Evolutionary conservation across 108 stramenopile genomes (phyloP).

Genomic region (Stephanodiscus minutulus): DNA sequence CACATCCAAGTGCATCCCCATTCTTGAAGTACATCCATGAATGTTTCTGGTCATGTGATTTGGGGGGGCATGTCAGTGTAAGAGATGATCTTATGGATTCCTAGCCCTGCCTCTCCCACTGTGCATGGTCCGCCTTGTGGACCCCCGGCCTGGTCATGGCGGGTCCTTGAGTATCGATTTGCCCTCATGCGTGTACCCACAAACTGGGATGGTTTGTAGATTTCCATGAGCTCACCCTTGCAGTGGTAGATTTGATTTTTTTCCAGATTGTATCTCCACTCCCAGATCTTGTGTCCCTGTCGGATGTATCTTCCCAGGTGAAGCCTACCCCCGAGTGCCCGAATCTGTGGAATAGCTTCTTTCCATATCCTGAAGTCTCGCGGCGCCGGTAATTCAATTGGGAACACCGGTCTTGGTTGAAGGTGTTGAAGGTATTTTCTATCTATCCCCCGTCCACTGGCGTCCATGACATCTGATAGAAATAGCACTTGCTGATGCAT

Average conservation of each 20-base stretch:
- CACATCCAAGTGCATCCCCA: constrained; percentile 8
- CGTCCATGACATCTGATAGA: constrained; percentile 7
- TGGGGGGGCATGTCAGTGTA: not conserved
- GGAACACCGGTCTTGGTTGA: not conserved
- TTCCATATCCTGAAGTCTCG: not conserved
- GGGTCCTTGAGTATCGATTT: too few relatives aligned
- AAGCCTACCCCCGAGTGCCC: not conserved
- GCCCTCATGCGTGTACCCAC: too few relatives aligned
- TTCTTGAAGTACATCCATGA: too few relatives aligned
- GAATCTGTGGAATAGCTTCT: not conserved
- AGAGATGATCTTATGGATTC: not conserved
- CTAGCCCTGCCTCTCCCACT: not conserved
- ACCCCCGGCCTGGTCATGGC: not conserved
- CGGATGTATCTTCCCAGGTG: not conserved
- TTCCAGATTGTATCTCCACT: not conserved
- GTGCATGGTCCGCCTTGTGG: not conserved
- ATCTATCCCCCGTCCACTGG: not conserved
- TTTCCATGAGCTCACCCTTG: not conserved
- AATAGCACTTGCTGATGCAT: constrained; percentile 4
- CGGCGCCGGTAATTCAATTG: not conserved
- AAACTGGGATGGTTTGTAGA: not conserved
- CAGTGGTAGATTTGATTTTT: not conserved
- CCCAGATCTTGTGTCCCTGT: not conserved
- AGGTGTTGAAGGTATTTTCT: constrained; percentile 4
- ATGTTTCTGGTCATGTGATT: too few relatives aligned